Conservation (phyloP, 2,329 filamentous ascomycete genomes). For the Amesomyces nigricolor region DNA sequence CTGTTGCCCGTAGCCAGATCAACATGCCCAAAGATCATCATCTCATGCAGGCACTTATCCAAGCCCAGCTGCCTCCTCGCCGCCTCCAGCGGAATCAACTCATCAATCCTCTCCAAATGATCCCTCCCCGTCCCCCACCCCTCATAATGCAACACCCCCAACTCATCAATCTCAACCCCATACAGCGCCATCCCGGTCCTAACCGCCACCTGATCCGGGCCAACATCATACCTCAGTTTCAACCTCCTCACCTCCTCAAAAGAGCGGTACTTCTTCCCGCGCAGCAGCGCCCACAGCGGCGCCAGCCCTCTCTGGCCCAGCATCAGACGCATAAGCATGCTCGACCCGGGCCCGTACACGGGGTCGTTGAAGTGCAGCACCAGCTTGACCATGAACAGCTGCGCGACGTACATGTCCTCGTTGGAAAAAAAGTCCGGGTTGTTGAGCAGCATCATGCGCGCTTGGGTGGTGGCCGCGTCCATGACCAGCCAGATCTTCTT, state of each 20-base stretch:
- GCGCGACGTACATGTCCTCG: constrained; percentile 54
- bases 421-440: constrained; percentile 52
- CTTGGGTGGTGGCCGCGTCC: constrained; percentile 54
- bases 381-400: constrained; percentile 66
- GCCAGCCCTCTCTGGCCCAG: constrained; percentile 53
- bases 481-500: constrained; percentile 69
- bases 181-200: constrained; percentile 34
- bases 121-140: constrained; percentile 46
- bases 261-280: constrained; percentile 46
- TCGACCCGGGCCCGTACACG: constrained; percentile 45
- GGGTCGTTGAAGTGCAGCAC: constrained; percentile 64
- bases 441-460: constrained; percentile 50
- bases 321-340: constrained; percentile 50
- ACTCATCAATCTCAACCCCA: constrained; percentile 46
- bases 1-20: constrained; percentile 48
- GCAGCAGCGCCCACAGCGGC: constrained; percentile 55
- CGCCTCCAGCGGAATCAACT: constrained; percentile 53
- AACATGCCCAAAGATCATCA: constrained; percentile 59
- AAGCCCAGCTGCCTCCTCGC: constrained; percentile 47
- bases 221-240: constrained; percentile 53
- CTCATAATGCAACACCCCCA: constrained; percentile 51
- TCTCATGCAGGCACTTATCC: constrained; percentile 48
- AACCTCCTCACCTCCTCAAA: constrained; percentile 49
- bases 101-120: constrained; percentile 51
- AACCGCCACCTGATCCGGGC: constrained; percentile 27